Conservation (phyloP, 2,329 filamentous ascomycete genomes). For the Lachnellula subtilissima region DNA sequence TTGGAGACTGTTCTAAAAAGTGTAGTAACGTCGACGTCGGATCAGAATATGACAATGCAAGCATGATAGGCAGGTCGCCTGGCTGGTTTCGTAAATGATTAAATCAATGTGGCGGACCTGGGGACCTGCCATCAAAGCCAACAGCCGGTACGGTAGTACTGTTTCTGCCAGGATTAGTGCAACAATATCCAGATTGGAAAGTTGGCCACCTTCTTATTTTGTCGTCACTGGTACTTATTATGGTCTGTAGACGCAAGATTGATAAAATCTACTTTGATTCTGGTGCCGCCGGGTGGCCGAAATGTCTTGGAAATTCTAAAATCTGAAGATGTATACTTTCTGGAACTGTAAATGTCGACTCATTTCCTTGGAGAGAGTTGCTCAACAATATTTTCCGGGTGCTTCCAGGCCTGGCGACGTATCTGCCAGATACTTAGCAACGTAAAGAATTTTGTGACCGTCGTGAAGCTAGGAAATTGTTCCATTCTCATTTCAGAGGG, state of each 20-base stretch:
- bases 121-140: no score
- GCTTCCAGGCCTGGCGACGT: constrained; percentile 33
- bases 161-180: background rate
- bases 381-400: constrained; percentile 32
- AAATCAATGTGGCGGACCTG: no score
- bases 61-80: no score
- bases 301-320: background rate
- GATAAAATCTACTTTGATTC: background rate
- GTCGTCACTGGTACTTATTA: constrained; percentile 1
- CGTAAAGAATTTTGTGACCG: background rate
- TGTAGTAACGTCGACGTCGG: no score
- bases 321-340: background rate
- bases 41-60: no score
- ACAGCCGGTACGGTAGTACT: background rate
- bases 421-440: constrained; percentile 23
- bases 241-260: background rate
- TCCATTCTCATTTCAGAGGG: background rate
- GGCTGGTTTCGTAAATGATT: no score
- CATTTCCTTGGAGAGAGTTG: constrained; percentile 25
- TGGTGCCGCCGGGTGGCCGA: background rate
- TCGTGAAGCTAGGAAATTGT: background rate
- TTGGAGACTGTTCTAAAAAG: no score
- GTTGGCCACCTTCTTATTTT: constrained; percentile 7
- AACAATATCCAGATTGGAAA: background rate
- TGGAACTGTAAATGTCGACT: background rate